phyloP scores from a whole-genome alignment of 768 basidiomycete genomes.

The Dendrothele bispora region DNA sequence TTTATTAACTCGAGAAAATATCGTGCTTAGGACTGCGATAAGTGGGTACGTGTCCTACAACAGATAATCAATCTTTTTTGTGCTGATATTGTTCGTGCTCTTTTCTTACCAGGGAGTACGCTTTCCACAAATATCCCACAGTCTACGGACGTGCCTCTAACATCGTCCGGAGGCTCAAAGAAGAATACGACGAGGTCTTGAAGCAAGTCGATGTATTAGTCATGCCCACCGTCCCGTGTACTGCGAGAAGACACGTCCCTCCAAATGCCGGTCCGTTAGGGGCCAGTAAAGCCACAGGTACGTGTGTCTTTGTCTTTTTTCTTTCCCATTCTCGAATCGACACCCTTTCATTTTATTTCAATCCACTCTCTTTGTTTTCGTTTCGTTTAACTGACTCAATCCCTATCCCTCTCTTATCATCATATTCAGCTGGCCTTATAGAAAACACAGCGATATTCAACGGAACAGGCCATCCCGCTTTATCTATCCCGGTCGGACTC shows the following conservation, averaged over 20 bases:
- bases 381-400: too few species aligned
- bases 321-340: too few species aligned
- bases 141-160: constrained; percentile 15
- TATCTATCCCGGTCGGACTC: constrained; percentile 36
- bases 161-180: constrained; percentile 11
- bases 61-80: too few species aligned
- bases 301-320: too few species aligned
- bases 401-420: not conserved
- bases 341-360: too few species aligned
- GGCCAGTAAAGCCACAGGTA: constrained; percentile 4
- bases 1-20: too few species aligned
- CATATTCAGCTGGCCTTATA: constrained; percentile 6
- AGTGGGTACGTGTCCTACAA: constrained; percentile 4
- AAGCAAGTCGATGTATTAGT: constrained; percentile 9
- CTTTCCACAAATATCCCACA: not conserved
- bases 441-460: constrained; percentile 15
- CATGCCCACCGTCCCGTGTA: constrained; percentile 19
- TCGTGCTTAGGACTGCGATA: constrained; percentile 13
- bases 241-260: constrained; percentile 10
- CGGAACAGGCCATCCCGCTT: constrained; percentile 32
- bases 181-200: constrained; percentile 14
- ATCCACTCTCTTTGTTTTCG: too few species aligned
- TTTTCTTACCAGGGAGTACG: not conserved
- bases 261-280: constrained; percentile 12
- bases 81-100: too few species aligned